These are phyloP conservation scores for Camelina laxa DNA, from an alignment of 345 rosid genomes.

Conservation along the genomic window DNA sequence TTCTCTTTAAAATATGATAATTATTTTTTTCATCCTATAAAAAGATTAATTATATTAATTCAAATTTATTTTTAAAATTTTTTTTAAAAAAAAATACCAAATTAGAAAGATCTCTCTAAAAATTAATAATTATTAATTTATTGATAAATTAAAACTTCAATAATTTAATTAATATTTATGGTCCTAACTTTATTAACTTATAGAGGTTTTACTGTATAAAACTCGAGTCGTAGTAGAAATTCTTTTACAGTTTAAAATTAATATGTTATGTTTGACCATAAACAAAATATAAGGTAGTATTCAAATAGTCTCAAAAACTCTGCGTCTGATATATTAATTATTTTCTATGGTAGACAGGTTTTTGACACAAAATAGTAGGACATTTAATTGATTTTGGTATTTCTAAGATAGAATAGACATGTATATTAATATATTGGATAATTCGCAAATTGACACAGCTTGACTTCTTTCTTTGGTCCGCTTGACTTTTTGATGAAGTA, in stretches of 20 bases:
- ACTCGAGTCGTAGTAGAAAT: background rate
- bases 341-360: background rate
- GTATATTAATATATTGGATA: background rate
- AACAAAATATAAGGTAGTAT: background rate
- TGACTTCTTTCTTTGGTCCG: background rate
- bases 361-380: background rate
- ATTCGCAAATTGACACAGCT: background rate
- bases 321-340: background rate
- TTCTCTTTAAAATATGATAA: no score
- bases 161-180: no score
- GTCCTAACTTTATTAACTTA: no score
- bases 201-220: no score
- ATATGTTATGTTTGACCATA: background rate
- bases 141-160: no score
- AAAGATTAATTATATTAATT: no score
- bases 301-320: background rate
- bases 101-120: no score
- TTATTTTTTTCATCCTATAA: no score
- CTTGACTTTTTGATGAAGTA: conserved; percentile 4
- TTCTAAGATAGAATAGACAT: background rate
- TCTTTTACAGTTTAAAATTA: background rate
- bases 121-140: no score
- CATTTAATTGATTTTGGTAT: background rate
- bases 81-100: no score
- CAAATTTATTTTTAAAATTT: no score